Evolutionary conservation across 1,139 yeast species (phyloP), one percentile per base, ranked within the genome.

Genomic region (Eremothecium sinecaudum): DNA sequence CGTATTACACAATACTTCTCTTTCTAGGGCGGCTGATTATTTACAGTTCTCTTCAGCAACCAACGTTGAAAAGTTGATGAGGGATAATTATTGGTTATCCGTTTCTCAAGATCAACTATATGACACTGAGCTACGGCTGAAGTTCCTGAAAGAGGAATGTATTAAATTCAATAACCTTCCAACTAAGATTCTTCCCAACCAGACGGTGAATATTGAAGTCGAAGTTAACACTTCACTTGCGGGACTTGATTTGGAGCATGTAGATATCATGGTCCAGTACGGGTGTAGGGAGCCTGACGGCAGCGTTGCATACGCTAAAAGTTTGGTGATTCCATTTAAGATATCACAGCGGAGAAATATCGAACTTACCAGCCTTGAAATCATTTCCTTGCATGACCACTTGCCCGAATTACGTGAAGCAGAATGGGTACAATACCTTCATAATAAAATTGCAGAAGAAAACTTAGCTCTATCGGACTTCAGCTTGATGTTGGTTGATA

Each of bases 1-100:
- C 3, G 57, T 62, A 1, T 56, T 84, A 29, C 65, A 71, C 22
- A 84, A 84, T 51, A 66, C 46, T 24, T 55, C 59, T 1, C 31
- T 55, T 11, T 41, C 40, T 11, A 45, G 50, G 21, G 28, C 45
- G 1, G 49, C 53, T 10, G 50, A 52, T 36, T 47, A 47, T 34
- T 35, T 57, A 5, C 41, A 41, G 17, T 40, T 52, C 24, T 33
- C 40, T 5, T 41, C 47, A 18, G 27, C 35, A 3, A 52, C 57
- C 6, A 50, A 50, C 31, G 42, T 50, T 15, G 57, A 53, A 29
- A 40, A 40, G 7, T 33, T 43, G 5, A 25, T 53, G 26, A 52
- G 50, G 26, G 25, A 37, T 19, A 54, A 52, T 34, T 53, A 53
- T 27, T 53, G 59, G 59, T 48, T 48, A 14, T 48, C 46, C 18